A percentile compares a stretch with the other conserved stretches of the same genome.
phyloP scores from a whole-genome alignment of 2,329 filamentous ascomycete genomes.

The Neopestalotiopsis clavispora region DNA sequence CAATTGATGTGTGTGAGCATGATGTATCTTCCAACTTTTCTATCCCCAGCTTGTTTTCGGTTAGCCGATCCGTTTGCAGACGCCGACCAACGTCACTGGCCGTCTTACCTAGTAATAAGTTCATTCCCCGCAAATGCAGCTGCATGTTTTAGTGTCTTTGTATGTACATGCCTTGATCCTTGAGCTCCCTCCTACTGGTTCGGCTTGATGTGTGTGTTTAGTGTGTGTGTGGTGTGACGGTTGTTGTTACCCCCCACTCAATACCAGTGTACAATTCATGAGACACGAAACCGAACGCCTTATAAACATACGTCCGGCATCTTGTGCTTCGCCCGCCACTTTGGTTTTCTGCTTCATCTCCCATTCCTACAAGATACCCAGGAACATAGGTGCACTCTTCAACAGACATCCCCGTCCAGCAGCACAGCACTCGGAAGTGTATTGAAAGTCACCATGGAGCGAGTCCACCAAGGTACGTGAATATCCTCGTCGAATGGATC shows the following conservation, averaged over 20 bases:
- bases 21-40: slow-evolving; percentile 12
- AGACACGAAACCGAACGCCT: slow-evolving; percentile 7
- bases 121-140: slow-evolving; percentile 16
- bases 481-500: not conserved
- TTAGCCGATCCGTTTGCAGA: not conserved
- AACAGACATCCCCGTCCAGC: not conserved
- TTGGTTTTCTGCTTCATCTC: slow-evolving; percentile 23
- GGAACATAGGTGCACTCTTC: not conserved
- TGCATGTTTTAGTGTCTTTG: not conserved
- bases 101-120: not conserved
- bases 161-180: not conserved
- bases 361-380: not conserved
- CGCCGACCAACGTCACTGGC: slow-evolving; percentile 14
- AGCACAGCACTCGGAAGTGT: not conserved
- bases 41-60: not conserved
- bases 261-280: not conserved
- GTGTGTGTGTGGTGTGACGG: not conserved
- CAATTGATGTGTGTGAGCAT: not conserved
- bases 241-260: slow-evolving; percentile 6
- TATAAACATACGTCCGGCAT: not conserved
- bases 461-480: slow-evolving; percentile 33
- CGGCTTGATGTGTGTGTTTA: too few species aligned
- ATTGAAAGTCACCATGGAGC: slow-evolving; percentile 30
- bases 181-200: too few species aligned
- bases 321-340: not conserved